Evolutionary conservation across 129 eudicot species (phyloP).

Genomic region (Smallanthus sonchifolius): DNA sequence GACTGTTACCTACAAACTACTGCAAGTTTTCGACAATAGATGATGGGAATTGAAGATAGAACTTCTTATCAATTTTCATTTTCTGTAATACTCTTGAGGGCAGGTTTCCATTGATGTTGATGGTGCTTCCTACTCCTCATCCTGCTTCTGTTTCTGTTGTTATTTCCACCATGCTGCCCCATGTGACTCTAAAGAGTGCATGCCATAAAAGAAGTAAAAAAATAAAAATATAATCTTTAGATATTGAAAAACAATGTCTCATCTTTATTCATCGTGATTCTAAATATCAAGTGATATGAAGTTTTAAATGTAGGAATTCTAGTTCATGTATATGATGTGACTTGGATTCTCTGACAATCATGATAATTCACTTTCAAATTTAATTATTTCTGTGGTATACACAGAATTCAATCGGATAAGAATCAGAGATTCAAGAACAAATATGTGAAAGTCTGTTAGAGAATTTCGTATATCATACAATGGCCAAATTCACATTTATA

Average conservation of each 20-base stretch:
- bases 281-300: too few species aligned
- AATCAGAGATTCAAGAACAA: too few species aligned
- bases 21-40: background rate
- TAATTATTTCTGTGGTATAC: too few species aligned
- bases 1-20: background rate
- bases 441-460: too few species aligned
- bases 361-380: too few species aligned
- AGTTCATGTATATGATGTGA: too few species aligned
- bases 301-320: too few species aligned
- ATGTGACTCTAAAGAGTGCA: background rate
- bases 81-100: slow-evolving; percentile 58
- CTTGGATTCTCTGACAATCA: too few species aligned
- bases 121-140: slow-evolving; percentile 21
- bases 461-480: too few species aligned
- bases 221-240: background rate
- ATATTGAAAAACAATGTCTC: background rate
- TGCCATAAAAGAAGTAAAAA: background rate
- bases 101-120: slow-evolving; percentile 65
- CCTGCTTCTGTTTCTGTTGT: slow-evolving; percentile 14
- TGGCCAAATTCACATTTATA: too few species aligned
- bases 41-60: background rate
- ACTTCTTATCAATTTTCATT: slow-evolving; percentile 31
- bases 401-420: too few species aligned
- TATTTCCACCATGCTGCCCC: background rate
- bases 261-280: background rate